A percentile compares a stretch with the other conserved stretches of the same genome.
Evolutionary conservation across 2,329 filamentous ascomycete species (phyloP).

Genomic region (Tolypocladium guangdongense): DNA sequence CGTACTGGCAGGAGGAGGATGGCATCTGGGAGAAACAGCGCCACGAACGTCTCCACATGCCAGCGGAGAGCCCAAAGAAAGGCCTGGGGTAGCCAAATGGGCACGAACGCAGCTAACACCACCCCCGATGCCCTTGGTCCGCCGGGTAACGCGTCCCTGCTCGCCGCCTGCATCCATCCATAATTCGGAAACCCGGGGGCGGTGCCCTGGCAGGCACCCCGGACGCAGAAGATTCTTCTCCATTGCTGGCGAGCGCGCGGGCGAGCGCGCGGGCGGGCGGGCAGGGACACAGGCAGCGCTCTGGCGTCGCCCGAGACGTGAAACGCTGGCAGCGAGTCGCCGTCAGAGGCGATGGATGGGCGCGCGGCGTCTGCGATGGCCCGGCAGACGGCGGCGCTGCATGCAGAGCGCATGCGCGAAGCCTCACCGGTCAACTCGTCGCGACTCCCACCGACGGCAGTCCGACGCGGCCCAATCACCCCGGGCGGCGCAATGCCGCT

Average conservation of each 20-base stretch:
- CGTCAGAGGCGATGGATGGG: no score
- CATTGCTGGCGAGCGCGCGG: no score
- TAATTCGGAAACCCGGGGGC: neutral
- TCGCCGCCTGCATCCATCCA: neutral
- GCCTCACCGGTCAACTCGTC: neutral
- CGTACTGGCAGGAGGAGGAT: no score
- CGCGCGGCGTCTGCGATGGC: no score
- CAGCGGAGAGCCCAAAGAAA: neutral
- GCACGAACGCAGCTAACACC: neutral
- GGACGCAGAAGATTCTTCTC: no score
- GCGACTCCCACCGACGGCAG: neutral
- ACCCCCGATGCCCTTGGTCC: neutral
- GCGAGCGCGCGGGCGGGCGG: no score
- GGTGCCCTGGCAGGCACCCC: no score
- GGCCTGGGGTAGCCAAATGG: neutral
- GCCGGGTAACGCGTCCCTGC: neutral
- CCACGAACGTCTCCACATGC: neutral
- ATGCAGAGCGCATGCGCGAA: neutral
- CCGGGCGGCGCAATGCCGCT: neutral
- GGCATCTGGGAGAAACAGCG: neutral
- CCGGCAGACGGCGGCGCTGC: no score
- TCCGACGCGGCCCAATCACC: neutral
- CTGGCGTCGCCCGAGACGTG: no score
- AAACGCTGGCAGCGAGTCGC: no score
- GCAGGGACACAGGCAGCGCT: no score